phyloP scores from a whole-genome alignment of 2,329 filamentous ascomycete genomes.

The Aspergillus tanneri region DNA sequence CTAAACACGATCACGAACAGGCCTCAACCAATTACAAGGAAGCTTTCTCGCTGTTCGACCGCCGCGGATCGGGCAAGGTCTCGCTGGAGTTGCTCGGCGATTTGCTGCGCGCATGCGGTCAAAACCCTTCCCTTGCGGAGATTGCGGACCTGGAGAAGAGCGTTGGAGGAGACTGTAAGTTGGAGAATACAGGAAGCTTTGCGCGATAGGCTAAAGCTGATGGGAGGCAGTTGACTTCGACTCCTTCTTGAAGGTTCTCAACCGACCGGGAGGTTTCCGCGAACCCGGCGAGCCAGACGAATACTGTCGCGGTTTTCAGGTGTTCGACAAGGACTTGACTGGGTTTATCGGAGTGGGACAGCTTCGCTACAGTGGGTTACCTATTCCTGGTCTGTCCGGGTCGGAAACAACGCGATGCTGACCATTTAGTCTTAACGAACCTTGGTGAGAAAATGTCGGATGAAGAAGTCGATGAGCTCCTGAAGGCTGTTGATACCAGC shows the following conservation, averaged over 20 bases:
- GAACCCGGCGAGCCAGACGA: slow-evolving; percentile 97
- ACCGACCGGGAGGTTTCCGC: slow-evolving; percentile 96
- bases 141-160: slow-evolving; percentile 89
- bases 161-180: slow-evolving; percentile 87
- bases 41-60: slow-evolving; percentile 99
- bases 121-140: slow-evolving; percentile 94
- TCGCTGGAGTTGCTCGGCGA: slow-evolving; percentile 83
- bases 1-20: slow-evolving; percentile 44
- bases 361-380: slow-evolving; percentile 72
- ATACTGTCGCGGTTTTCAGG: slow-evolving; percentile 97
- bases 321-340: slow-evolving; percentile 98
- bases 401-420: not conserved
- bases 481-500: slow-evolving; percentile 96
- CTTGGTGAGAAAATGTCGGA: slow-evolving; percentile 99
- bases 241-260: slow-evolving; percentile 92
- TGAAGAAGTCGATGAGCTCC: slow-evolving; percentile 96
- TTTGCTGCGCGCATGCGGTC: slow-evolving; percentile 90
- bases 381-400: not conserved
- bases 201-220: not conserved
- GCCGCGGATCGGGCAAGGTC: slow-evolving; percentile 94
- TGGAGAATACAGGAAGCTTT: not conserved
- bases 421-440: slow-evolving; percentile 76
- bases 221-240: slow-evolving; percentile 82
- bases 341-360: slow-evolving; percentile 97
- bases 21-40: slow-evolving; percentile 98